Evolutionary conservation across 345 rosid genomes (phyloP), one percentile per base, ranked within the genome.

Genomic region (Draba incana): DNA sequence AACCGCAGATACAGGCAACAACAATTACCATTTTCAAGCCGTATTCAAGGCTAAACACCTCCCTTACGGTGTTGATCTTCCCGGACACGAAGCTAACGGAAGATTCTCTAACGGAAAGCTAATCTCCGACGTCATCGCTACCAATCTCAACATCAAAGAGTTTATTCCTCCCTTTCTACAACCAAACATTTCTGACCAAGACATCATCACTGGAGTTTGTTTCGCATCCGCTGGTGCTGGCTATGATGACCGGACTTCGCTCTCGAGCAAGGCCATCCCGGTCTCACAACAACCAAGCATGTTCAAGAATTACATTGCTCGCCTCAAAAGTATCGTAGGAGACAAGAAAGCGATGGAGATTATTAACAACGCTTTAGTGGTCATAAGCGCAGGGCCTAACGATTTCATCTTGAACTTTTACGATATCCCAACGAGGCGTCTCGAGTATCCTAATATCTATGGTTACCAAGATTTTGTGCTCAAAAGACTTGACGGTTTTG

Each of bases 301-400:
- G 20, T 81, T 88, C 57, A 64, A 59, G 67, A 49, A 62, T 10
- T 57, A 57, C 16, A 57, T 57, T 57, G 46, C 33, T 39, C 62
- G 47, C 11, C 47, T 57, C 52, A 39, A 35, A 30, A 53, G 65
- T 2, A 38, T 70, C n/a, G 70, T 80, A 10, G 84, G 87, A 3
- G 69, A 64, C 41, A 68, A 64, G 9, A 77, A 72, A n/a, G 84
- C 85, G 16, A 47, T 15, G 48, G 72, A 62, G 51, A 79, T 75
- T 3, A 27, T 82, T 31, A 15, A n/a, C 28, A 42, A 50, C n/a
- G 78, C 88, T 10, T 39, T 85, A 43, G 71, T 76, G 35, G 3
- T 81, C 16, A 10, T 84, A 4, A 83, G 86, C 69, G 80, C 87
- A 2, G 89, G 87, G 28, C 63, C 84, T 6, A 85, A 88, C 42